phyloP scores from a whole-genome alignment of 768 basidiomycete species.

The Lyophyllum semitale region DNA sequence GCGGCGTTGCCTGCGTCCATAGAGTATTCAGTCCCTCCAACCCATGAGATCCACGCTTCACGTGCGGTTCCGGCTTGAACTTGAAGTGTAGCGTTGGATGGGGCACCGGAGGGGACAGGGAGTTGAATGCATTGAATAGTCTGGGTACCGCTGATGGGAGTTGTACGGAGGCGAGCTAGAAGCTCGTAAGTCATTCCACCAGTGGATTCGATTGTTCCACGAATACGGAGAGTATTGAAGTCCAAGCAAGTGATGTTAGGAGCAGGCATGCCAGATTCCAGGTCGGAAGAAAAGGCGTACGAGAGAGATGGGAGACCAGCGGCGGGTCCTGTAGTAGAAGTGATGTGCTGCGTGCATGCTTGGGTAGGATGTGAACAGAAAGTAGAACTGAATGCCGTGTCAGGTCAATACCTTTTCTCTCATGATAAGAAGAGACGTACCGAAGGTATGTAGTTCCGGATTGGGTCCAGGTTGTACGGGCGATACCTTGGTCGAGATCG shows the following conservation, averaged over 20 bases:
- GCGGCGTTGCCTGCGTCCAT: constrained; percentile 60
- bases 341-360: constrained; percentile 63
- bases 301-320: constrained; percentile 40
- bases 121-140: constrained; percentile 31
- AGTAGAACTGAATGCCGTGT: constrained; percentile 33
- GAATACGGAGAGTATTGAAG: constrained; percentile 53
- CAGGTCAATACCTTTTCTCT: too few relatives aligned
- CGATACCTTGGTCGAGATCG: constrained; percentile 64
- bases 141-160: constrained; percentile 15
- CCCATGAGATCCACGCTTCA: constrained; percentile 70
- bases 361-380: constrained; percentile 70
- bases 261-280: constrained; percentile 49
- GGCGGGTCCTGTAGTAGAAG: constrained; percentile 19
- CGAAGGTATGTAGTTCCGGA: constrained; percentile 46
- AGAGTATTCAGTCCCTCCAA: constrained; percentile 72
- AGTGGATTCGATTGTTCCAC: constrained; percentile 41
- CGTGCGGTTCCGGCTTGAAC: constrained; percentile 41
- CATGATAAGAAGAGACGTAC: too few relatives aligned
- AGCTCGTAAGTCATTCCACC: constrained; percentile 78
- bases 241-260: constrained; percentile 66
- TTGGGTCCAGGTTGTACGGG: constrained; percentile 63
- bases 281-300: constrained; percentile 46
- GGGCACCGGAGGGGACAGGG: constrained; percentile 28
- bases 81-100: constrained; percentile 47
- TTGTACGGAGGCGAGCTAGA: constrained; percentile 44